These are phyloP conservation scores for Durotheca rogersii DNA, from an alignment of 495 filamentous ascomycete species.

Conservation along the genomic window DNA sequence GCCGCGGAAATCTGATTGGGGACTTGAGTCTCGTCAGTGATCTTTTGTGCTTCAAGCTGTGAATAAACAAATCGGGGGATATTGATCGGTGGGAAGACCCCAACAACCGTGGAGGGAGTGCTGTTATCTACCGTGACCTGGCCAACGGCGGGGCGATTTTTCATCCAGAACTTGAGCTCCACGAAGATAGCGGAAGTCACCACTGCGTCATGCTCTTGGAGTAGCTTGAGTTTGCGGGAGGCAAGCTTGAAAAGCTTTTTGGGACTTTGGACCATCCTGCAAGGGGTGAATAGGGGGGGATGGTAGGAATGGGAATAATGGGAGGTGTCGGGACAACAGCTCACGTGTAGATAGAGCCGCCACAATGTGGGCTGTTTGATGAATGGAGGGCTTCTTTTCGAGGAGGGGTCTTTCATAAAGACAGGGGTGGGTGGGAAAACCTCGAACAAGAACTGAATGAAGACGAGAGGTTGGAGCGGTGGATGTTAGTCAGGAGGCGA, in stretches of 20 bases:
- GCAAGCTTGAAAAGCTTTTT: constrained; percentile 7
- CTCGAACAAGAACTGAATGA: too few relatives aligned
- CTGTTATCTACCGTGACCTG: constrained; percentile 6
- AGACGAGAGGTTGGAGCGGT: too few relatives aligned
- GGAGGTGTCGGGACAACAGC: too few relatives aligned
- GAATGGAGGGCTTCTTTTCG: too few relatives aligned
- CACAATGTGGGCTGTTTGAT: too few relatives aligned
- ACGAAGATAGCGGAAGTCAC: constrained; percentile 3
- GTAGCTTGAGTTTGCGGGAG: constrained; percentile 9
- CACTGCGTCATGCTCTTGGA: constrained; percentile 8
- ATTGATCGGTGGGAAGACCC: background rate
- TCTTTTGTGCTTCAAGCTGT: constrained; percentile 40
- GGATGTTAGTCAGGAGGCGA: too few relatives aligned
- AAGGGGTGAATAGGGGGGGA: too few relatives aligned
- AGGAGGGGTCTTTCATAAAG: too few relatives aligned
- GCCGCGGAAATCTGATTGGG: constrained; percentile 25
- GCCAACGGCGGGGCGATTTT: background rate
- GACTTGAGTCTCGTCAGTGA: constrained; percentile 26
- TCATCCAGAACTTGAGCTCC: constrained; percentile 16
- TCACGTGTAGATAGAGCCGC: too few relatives aligned
- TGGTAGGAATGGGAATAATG: too few relatives aligned
- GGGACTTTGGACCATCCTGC: background rate
- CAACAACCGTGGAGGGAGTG: background rate
- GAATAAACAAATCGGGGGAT: constrained; percentile 35
- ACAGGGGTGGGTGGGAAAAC: too few relatives aligned